Conservation (phyloP, 2,329 filamentous ascomycete genomes). For the Magnaporthiopsis poae region DNA sequence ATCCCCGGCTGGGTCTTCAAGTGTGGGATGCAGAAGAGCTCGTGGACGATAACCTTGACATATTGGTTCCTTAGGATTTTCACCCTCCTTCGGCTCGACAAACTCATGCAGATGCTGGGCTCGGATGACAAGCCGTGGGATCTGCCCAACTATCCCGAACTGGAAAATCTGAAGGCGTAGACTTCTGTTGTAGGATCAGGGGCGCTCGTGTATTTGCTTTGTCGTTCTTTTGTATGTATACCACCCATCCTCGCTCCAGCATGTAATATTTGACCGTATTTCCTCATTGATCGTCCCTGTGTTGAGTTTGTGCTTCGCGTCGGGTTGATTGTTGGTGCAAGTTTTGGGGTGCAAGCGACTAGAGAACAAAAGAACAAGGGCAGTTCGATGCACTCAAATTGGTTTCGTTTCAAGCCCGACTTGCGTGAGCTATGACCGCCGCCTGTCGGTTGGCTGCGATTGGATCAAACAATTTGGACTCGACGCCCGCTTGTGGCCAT, state of each 20-base stretch:
- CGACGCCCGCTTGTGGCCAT: not conserved
- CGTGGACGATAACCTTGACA: not conserved
- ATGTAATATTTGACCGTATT: too few relatives aligned
- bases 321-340: too few relatives aligned
- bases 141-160: not conserved
- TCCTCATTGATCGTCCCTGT: too few relatives aligned
- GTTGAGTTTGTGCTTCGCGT: too few relatives aligned
- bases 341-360: too few relatives aligned
- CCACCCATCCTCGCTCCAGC: too few relatives aligned
- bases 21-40: not conserved
- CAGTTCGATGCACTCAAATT: too few relatives aligned
- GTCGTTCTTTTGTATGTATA: too few relatives aligned
- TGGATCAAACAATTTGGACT: not conserved
- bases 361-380: too few relatives aligned
- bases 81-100: constrained; percentile 1
- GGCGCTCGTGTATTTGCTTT: too few relatives aligned
- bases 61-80: not conserved
- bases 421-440: not conserved
- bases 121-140: constrained; percentile 5
- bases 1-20: constrained; percentile 11
- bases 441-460: not conserved
- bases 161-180: not conserved
- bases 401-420: too few relatives aligned
- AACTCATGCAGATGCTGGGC: constrained; percentile 1
- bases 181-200: too few relatives aligned